Evolutionary conservation across 2,329 filamentous ascomycete genomes (phyloP).

Genomic region (Pyricularia sp.): DNA sequence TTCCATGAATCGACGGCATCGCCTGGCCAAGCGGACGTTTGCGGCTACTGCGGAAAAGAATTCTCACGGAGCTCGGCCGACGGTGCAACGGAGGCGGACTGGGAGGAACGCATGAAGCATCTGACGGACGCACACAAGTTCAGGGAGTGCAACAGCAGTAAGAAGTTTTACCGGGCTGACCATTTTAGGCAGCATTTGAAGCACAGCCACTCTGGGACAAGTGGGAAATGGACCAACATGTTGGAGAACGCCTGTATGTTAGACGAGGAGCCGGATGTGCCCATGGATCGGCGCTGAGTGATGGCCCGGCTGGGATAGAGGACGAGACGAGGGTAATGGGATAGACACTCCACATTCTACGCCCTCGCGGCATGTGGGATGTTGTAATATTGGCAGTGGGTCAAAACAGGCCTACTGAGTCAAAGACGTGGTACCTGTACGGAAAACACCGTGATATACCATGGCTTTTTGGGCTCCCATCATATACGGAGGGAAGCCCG

Average conservation of each 20-base stretch:
- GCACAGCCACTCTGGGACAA: slow-evolving; percentile 90
- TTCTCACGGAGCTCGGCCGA: slow-evolving; percentile 42
- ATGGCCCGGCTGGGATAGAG: background rate
- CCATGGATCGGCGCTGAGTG: slow-evolving; percentile 12
- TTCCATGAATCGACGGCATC: slow-evolving; percentile 69
- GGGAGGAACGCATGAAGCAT: slow-evolving; percentile 77
- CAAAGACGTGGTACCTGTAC: background rate
- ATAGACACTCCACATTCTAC: background rate
- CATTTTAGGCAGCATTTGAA: slow-evolving; percentile 98
- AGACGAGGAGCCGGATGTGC: slow-evolving; percentile 58
- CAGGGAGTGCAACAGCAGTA: slow-evolving; percentile 92
- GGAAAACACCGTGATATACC: background rate
- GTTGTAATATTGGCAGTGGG: background rate
- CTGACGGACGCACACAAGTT: slow-evolving; percentile 91
- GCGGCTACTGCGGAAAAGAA: slow-evolving; percentile 91
- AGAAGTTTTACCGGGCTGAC: slow-evolving; percentile 96
- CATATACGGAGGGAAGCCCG: background rate
- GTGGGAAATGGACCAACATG: slow-evolving; percentile 98
- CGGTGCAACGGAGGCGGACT: slow-evolving; percentile 64
- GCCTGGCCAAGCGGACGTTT: slow-evolving; percentile 61
- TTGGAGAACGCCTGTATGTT: slow-evolving; percentile 94
- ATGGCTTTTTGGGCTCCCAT: background rate
- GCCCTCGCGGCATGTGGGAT: background rate
- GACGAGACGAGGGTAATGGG: background rate
- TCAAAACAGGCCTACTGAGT: background rate